Conservation (phyloP, 495 filamentous ascomycete genomes). For the Daldinia grandis region DNA sequence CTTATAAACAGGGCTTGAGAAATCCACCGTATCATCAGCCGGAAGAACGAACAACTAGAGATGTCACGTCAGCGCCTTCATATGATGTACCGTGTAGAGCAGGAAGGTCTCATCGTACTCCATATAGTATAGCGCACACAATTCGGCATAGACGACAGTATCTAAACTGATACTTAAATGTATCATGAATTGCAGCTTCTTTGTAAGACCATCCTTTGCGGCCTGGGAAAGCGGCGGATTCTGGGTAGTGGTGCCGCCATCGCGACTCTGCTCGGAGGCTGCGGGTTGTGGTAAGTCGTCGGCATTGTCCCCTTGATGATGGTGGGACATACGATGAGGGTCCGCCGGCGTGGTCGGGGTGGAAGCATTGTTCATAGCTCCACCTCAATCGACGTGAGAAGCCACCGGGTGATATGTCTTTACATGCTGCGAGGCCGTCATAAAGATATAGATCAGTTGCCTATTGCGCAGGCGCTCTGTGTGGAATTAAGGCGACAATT, state of each 20-base stretch:
- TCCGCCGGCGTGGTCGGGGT: conserved; percentile 63
- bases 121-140: conserved; percentile 87
- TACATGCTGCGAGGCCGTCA: conserved; percentile 47
- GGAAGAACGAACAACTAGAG: conserved; percentile 77
- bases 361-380: conserved; percentile 74
- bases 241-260: conserved; percentile 28
- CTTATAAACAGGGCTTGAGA: conserved; percentile 81
- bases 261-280: conserved; percentile 32
- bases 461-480: conserved; percentile 19
- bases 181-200: conserved; percentile 72
- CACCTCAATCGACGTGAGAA: conserved; percentile 53
- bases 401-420: conserved; percentile 39
- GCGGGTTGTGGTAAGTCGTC: conserved; percentile 41
- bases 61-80: conserved; percentile 16
- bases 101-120: conserved; percentile 66
- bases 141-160: conserved; percentile 79
- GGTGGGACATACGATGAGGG: conserved; percentile 48
- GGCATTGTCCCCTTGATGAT: conserved; percentile 43
- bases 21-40: conserved; percentile 73
- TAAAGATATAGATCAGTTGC: conserved; percentile 18
- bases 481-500: conserved; percentile 20
- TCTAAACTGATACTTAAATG: conserved; percentile 77
- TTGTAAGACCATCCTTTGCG: conserved; percentile 57
- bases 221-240: conserved; percentile 40
- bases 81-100: background rate